These are phyloP conservation scores for Fusarium liriodendri DNA, from an alignment of 2,329 filamentous ascomycete species.

Conservation along the genomic window DNA sequence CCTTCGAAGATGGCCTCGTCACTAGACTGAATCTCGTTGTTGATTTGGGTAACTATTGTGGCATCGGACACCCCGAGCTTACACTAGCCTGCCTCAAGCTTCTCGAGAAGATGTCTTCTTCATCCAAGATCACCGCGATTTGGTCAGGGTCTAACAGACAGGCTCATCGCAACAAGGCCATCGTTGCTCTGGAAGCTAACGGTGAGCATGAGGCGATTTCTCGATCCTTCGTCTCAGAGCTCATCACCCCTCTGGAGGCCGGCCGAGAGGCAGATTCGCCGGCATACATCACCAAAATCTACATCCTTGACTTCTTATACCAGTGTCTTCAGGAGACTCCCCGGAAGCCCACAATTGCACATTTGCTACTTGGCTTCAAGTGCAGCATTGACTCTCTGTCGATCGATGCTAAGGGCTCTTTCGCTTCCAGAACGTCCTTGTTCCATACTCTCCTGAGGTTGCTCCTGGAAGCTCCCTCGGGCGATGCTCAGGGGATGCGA, in stretches of 20 bases:
- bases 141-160: conserved; percentile 71
- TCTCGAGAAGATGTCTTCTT: conserved; percentile 87
- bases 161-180: conserved; percentile 81
- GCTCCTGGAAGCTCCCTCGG: conserved; percentile 75
- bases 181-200: conserved; percentile 87
- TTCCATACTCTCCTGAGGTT: conserved; percentile 85
- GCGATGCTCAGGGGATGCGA: conserved; percentile 69
- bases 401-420: conserved; percentile 75
- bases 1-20: conserved; percentile 91
- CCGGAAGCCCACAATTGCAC: conserved; percentile 86
- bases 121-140: conserved; percentile 80
- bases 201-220: conserved; percentile 85
- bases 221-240: conserved; percentile 75
- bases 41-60: conserved; percentile 87
- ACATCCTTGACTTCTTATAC: conserved; percentile 87
- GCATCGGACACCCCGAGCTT: conserved; percentile 83
- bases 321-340: conserved; percentile 81
- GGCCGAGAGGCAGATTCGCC: conserved; percentile 76
- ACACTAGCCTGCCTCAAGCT: conserved; percentile 84
- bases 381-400: conserved; percentile 78
- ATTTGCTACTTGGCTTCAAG: conserved; percentile 88
- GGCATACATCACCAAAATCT: conserved; percentile 83
- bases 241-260: conserved; percentile 77
- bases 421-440: conserved; percentile 78
- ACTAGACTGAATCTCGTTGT: conserved; percentile 83